Evolutionary conservation across 2,329 filamentous ascomycete species (phyloP), one percentile per base, ranked within the genome.

Genomic region (Fusarium begoniae): DNA sequence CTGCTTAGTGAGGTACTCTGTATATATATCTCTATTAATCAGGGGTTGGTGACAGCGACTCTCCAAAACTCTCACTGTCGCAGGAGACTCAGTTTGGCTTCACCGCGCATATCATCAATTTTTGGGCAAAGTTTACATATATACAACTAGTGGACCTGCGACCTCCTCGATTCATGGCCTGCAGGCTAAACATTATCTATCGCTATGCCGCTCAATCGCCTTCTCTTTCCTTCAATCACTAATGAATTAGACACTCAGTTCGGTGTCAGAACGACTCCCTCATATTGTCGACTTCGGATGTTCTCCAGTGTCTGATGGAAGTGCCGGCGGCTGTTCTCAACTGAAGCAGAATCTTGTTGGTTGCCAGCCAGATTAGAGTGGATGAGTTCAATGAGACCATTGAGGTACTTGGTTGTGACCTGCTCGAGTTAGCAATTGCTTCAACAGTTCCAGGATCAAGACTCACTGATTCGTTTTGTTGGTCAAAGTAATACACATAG

Each of bases 401-500:
- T 99, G 72, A 99, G 89, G 82, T 98, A 99, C 84, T 98, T 98
- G 6, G 93, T 98, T 10, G 96, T 99, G 44, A 99, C 88, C 88
- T 90, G 47, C 15, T 9, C 35, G 14, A 26, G 56, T 81, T 70
- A 80, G 72, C 45, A 37, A 45, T 22, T 40, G 24, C 35, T 35
- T 28, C 20, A 11, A 24, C 26, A 28, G 12, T 28, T 40, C 6
- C 15, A 28, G 30, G 44, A 8, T 24, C 17, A n/a, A 26, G 38
- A 80, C 88, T 80, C 81, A 90, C 96, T 75, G 95, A 95, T 84
- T 99, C 96, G 83, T 99, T 99, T 81, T 98, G 94, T 83, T 99
- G 96, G 83, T 99, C 96, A 85, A 98, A 99, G 86, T 98, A 99
- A 83, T 99, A 99, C 60, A 98, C 95, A 81, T 99, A 99, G 83